Percentiles rank a stretch among this genome's conserved stretches.
These are phyloP conservation scores for Pseudogymnoascus sp. DNA, from an alignment of 2,329 filamentous ascomycete species.

Conservation along the genomic window DNA sequence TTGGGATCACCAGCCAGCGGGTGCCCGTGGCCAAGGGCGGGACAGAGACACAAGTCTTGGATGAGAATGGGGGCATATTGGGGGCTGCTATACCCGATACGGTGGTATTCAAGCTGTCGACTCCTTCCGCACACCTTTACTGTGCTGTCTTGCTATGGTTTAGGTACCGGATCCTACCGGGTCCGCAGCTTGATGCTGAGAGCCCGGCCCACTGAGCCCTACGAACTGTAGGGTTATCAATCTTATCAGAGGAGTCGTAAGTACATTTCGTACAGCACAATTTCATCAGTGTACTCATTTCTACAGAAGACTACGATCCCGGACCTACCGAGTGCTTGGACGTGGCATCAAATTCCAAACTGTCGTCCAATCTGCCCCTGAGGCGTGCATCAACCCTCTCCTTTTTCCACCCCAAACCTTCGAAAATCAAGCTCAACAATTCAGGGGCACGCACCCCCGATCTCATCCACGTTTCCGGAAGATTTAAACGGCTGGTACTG, in stretches of 20 bases:
- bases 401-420: neutral
- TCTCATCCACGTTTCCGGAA: slow-evolving; percentile 1
- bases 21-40: neutral
- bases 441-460: neutral
- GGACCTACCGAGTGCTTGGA: neutral
- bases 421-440: neutral
- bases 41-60: neutral
- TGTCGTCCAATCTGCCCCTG: neutral
- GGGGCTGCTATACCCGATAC: neutral
- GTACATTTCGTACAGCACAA: neutral
- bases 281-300: neutral
- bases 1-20: neutral
- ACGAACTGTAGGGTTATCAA: neutral
- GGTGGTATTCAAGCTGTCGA: neutral
- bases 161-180: neutral
- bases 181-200: neutral
- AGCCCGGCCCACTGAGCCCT: neutral
- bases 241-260: neutral
- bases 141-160: neutral
- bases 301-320: neutral
- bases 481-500: neutral
- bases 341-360: neutral
- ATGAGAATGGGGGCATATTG: neutral
- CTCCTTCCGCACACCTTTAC: neutral
- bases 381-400: neutral